A percentile compares a stretch with the other conserved stretches of the same genome.
These are phyloP conservation scores for Emmonsiellopsis sp. DNA, from an alignment of 2,329 filamentous ascomycete species.

Conservation along the genomic window DNA sequence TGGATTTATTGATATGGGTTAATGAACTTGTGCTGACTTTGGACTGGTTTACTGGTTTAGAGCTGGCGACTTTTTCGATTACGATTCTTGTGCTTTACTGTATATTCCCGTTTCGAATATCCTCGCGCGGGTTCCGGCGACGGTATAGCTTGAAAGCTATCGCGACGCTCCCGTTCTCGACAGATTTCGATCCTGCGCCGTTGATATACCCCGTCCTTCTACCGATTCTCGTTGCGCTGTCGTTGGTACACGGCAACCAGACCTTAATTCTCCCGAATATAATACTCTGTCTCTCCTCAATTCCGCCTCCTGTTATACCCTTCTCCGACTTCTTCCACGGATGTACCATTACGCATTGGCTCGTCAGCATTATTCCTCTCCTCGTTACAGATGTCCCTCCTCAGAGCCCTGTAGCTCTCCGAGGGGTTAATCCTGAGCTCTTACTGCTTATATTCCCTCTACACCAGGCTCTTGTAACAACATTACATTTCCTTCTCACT, in stretches of 20 bases:
- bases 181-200: slow-evolving; percentile 81
- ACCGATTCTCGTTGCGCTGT: slow-evolving; percentile 66
- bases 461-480: slow-evolving; percentile 65
- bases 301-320: slow-evolving; percentile 66
- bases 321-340: slow-evolving; percentile 47
- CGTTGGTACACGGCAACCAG: slow-evolving; percentile 55
- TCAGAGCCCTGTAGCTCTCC: slow-evolving; percentile 21
- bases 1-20: not conserved
- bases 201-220: slow-evolving; percentile 76
- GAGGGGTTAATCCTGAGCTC: slow-evolving; percentile 45
- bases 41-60: slow-evolving; percentile 14
- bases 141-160: slow-evolving; percentile 22
- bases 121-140: slow-evolving; percentile 16
- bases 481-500: slow-evolving; percentile 71
- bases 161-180: slow-evolving; percentile 53
- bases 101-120: slow-evolving; percentile 52
- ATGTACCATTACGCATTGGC: slow-evolving; percentile 67
- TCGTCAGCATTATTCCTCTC: slow-evolving; percentile 62
- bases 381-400: slow-evolving; percentile 40
- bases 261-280: slow-evolving; percentile 66
- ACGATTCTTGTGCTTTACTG: slow-evolving; percentile 25
- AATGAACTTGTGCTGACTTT: slow-evolving; percentile 8
- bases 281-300: slow-evolving; percentile 66
- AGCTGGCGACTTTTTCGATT: slow-evolving; percentile 24
- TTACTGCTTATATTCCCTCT: slow-evolving; percentile 67